Evolutionary conservation across 768 basidiomycete species (phyloP).

Genomic region (Crassisporium funariophilum): DNA sequence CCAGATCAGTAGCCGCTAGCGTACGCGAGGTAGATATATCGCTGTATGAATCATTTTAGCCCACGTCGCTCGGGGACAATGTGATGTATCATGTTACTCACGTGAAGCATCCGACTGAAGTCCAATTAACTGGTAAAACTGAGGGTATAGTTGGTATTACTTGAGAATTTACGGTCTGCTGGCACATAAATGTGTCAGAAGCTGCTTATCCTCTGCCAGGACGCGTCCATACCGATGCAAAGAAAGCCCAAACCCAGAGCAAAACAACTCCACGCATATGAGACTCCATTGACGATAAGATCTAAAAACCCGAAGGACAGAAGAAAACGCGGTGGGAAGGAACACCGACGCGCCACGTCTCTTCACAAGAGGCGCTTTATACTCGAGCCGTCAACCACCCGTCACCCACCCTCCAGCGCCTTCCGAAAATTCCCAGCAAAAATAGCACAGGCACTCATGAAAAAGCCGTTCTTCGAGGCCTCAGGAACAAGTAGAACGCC

Average conservation of each 20-base stretch:
- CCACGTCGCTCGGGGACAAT: background rate
- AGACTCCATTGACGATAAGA: slow-evolving; percentile 1
- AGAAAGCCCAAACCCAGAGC: too few relatives aligned
- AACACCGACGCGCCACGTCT: slow-evolving; percentile 9
- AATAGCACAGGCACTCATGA: slow-evolving; percentile 19
- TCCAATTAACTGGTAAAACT: slow-evolving; percentile 46
- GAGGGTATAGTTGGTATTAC: slow-evolving; percentile 25
- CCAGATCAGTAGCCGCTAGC: slow-evolving; percentile 45
- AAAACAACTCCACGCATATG: too few relatives aligned
- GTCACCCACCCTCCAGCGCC: too few relatives aligned
- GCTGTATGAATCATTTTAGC: slow-evolving; percentile 18
- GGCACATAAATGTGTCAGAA: background rate
- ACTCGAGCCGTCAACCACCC: slow-evolving; percentile 1
- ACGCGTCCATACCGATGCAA: too few relatives aligned
- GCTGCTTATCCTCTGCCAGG: too few relatives aligned
- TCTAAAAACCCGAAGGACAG: slow-evolving; percentile 3
- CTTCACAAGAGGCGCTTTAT: slow-evolving; percentile 13
- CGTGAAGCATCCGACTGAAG: slow-evolving; percentile 54
- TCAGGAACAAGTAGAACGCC: slow-evolving; percentile 17
- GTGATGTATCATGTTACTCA: slow-evolving; percentile 17
- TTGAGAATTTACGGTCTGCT: slow-evolving; percentile 14
- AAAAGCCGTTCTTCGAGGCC: slow-evolving; percentile 15
- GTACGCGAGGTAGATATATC: slow-evolving; percentile 51
- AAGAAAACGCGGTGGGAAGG: slow-evolving; percentile 1
- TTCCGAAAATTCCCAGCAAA: background rate